phyloP scores from a whole-genome alignment of 768 basidiomycete genomes.

The Sporobolomyces pararoseus region DNA sequence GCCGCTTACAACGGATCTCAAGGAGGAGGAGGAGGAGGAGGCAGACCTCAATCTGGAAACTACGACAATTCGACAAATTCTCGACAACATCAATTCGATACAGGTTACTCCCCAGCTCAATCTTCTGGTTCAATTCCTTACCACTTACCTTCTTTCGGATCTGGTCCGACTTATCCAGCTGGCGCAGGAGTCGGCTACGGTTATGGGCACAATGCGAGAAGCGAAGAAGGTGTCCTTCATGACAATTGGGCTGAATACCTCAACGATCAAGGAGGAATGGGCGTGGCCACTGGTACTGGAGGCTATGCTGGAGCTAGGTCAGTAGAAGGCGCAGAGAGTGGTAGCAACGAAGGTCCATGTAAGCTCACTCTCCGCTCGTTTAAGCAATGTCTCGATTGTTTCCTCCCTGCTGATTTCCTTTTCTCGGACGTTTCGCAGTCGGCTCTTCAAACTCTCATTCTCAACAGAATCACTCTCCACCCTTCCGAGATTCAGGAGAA shows the following conservation, averaged over 20 bases:
- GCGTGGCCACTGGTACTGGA: background rate
- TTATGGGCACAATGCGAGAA: slow-evolving; percentile 18
- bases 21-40: background rate
- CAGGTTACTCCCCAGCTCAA: slow-evolving; percentile 13
- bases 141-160: background rate
- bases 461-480: slow-evolving; percentile 8
- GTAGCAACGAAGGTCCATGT: slow-evolving; percentile 31
- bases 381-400: background rate
- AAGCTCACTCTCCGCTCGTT: background rate
- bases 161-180: background rate
- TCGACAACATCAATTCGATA: no score
- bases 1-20: background rate
- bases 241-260: slow-evolving; percentile 37
- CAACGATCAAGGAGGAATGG: background rate
- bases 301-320: slow-evolving; percentile 1
- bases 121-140: slow-evolving; percentile 18
- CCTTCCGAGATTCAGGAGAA: slow-evolving; percentile 20
- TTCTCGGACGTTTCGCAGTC: background rate
- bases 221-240: slow-evolving; percentile 34
- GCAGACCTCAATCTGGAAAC: slow-evolving; percentile 6
- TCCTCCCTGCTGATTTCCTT: background rate
- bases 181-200: background rate
- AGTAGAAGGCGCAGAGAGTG: background rate
- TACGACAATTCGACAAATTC: slow-evolving; percentile 1
- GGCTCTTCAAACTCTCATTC: slow-evolving; percentile 29